Base-by-base conservation (phyloP, 306 rosid species). In the Crataegus laevigata region DNA sequence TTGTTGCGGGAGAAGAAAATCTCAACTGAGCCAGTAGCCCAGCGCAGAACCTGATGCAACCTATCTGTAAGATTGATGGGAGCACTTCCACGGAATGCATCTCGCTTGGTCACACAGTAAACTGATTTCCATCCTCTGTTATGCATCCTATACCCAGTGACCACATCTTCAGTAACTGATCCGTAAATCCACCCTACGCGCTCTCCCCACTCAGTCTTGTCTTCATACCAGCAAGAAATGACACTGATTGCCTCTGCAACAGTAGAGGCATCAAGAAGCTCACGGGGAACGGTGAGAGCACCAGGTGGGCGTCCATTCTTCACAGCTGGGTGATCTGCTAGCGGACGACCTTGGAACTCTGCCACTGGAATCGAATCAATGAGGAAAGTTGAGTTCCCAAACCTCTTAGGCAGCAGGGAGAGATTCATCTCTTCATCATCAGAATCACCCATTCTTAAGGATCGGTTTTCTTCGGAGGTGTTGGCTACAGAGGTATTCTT, bases 141-240 rank as follows among this genome's bases (percentile, higher is more conserved):
- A 81, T 94, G 98, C 98, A 94, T 94, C 68, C 97, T 91, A 58
- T 91, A 94, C 30, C 98, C 98, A 15, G 98, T 94, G 71, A 94
- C 97, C 81, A 94, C 98, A 81, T 94, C 98, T 78, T 94, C 98
- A 30, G 98, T 94, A 70, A 94, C 98, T 24, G 98, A 94, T 25
- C 97, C 98, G 3, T 94, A 94, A 82, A 94, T 94, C 98, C 98
- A 94, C 74, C 98, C 98, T 1, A 94, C 97, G 19, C 98, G 96
- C 13, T 87, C 83, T 21, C 98, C 98, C 98, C 98, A 94, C 79
- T 94, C 97, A 0, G 97, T 94, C 77, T 94, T 94, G 74, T 94
- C 98, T 75, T 94, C 98, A 18, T 94, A 94, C 97, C 98, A 94
- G 69, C 98, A 94, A 12, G 98, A 94, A 78, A 94, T 94, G 64